Evolutionary conservation across 768 basidiomycete species (phyloP), one percentile per base, ranked within the genome.

Genomic region (Royoungia palumana): DNA sequence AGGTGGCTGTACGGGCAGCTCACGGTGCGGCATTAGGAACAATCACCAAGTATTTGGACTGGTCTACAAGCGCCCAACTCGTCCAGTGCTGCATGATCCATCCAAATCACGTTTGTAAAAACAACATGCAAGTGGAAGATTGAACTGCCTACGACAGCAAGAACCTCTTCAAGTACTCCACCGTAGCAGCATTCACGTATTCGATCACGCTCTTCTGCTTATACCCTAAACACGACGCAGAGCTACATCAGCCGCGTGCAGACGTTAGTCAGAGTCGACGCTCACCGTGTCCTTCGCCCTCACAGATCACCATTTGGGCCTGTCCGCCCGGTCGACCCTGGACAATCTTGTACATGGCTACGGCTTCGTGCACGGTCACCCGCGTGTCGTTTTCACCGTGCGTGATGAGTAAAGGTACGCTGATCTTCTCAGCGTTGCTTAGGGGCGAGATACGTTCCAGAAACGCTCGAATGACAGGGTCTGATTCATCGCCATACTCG

Each of bases 191-290:
- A 27, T 73, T 71, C 37, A 68, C 66, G 35, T 66, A 75, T 48
- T 74, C 72, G 22, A 75, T 71, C 20, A 73, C 70, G 28, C 67
- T 71, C 64, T 71, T 74, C 53, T 74, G 72, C 53, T 55, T 70
- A 60, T 75, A 75, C 7, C 72, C 73, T 71, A 45, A 10, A 49
- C 8, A n/a, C 42, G 6, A 47, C 34, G 10, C 17, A n/a, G 19
- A 12, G 37, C 14, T 11, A n/a, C 40, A 16, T 57, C 14, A 60
- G 54, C 34, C 41, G 27, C 25, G 10, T 24, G 28, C 12, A 28
- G 10, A 3, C 27, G 12, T 30, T 25, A 21, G 24, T 42, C 16
- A 16, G n/a, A 22, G 5, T 14, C 19, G 34, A 35, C 3, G 13
- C 72, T 44, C 32, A 74, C 74, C 74, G 41, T 74, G 73, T 16